These are phyloP conservation scores for Chrysoporthe deuterocubensis DNA, from an alignment of 2,329 filamentous ascomycete species.

Conservation along the genomic window DNA sequence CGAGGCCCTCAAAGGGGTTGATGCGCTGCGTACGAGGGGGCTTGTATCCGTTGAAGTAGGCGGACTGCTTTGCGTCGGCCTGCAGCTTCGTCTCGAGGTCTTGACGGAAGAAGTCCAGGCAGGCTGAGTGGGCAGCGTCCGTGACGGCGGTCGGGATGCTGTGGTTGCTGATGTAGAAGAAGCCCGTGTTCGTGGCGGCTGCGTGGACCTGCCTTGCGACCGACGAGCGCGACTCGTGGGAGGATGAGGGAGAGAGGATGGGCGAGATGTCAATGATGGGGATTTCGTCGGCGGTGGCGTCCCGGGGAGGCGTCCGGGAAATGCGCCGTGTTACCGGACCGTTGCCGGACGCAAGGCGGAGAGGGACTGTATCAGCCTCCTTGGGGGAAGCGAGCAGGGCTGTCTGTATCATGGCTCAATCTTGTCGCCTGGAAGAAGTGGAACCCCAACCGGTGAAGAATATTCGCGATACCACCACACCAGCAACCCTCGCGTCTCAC, in stretches of 20 bases:
- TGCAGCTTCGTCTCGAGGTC: conserved; percentile 47
- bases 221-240: conserved; percentile 20
- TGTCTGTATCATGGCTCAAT: background rate
- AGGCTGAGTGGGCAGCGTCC: conserved; percentile 38
- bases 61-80: conserved; percentile 41
- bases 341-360: conserved; percentile 43
- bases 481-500: background rate
- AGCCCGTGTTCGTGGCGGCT: conserved; percentile 55
- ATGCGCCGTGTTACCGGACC: conserved; percentile 44
- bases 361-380: conserved; percentile 33
- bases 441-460: background rate
- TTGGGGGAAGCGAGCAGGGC: background rate
- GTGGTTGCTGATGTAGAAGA: conserved; percentile 60
- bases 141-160: conserved; percentile 44
- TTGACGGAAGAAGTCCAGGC: conserved; percentile 54
- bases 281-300: conserved; percentile 49
- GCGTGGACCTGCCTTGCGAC: conserved; percentile 34
- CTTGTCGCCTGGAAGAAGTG: background rate
- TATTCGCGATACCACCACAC: background rate
- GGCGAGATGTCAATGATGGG: conserved; percentile 56
- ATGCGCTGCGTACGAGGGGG: conserved; percentile 48
- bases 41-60: conserved; percentile 54
- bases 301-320: conserved; percentile 41
- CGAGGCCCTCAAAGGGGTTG: conserved; percentile 53
- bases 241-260: conserved; percentile 38